Base-by-base conservation (phyloP, 2,329 filamentous ascomycete genomes). In the Orbilia oligospora region DNA sequence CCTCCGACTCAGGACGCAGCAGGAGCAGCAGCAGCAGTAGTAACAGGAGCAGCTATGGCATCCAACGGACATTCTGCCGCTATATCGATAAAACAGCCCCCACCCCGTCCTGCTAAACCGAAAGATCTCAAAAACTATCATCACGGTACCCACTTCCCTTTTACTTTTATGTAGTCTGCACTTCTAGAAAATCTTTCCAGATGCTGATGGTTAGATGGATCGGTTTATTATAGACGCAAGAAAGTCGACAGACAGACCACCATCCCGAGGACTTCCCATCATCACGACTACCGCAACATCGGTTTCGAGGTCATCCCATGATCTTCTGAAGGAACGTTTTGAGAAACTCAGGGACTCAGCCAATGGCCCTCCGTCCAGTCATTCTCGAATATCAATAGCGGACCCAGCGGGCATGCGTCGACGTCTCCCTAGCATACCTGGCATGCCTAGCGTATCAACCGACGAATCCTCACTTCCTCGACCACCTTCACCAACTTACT, bases 401-500 rank as follows among this genome's bases (percentile, higher is more conserved):
- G 68, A 73, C 22, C 38, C 49, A 18, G 67, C 72, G 6, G 65
- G 55, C 30, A 41, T 77, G 61, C 58, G 73, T 14, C 30, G 38
- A 18, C 58, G 51, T 0, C 18, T 70, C 1, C 38, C 63, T 12
- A 76, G 44, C 22, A 73, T 68, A 41, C 65, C 71, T n/a, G 14
- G 8, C 36, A 41, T 69, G 9, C 55, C 61, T 22, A 76, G 44
- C 22, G 69, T 68, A 41, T 70, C 71, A 0, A 56, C 65, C 6
- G 68, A 80, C 30, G 46, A 53, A 18, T 46, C 61, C 9, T 55
- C 51, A 2, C 38, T 72, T 1, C 76, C 65, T 36, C 53, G 77
- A n/a, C 85, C 91, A 55, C 92, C 92, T 0, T 91, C 91, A 81
- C 91, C 92, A 6, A 92, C 92, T 3, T 94, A 94, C 82, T 93